Evolutionary conservation across 768 basidiomycete species (phyloP).

Genomic region (Roridomyces roridus): DNA sequence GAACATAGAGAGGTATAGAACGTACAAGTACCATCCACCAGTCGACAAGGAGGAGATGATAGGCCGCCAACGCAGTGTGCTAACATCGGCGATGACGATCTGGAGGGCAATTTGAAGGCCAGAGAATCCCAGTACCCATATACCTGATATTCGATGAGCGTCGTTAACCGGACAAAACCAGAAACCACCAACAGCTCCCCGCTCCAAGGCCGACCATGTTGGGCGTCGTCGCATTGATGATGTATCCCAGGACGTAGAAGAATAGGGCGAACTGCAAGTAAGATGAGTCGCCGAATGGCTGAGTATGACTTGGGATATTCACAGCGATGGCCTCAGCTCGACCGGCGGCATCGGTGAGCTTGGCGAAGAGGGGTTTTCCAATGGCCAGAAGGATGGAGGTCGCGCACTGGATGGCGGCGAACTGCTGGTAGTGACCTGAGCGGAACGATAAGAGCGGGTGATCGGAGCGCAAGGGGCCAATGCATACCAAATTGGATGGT

Average conservation of each 20-base stretch:
- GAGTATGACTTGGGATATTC: background rate
- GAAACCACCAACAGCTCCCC: conserved; percentile 32
- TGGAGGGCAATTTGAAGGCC: conserved; percentile 53
- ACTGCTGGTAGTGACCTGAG: conserved; percentile 23
- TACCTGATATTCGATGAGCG: conserved; percentile 16
- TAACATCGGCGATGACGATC: conserved; percentile 50
- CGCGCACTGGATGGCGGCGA: conserved; percentile 26
- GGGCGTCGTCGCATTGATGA: conserved; percentile 22
- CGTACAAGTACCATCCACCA: conserved; percentile 29
- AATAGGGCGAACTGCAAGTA: conserved; percentile 18
- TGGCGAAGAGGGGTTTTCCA: conserved; percentile 25
- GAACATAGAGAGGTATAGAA: conserved; percentile 42
- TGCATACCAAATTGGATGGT: conserved; percentile 22
- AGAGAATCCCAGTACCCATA: conserved; percentile 30
- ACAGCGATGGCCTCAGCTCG: conserved; percentile 25
- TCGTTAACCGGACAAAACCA: background rate
- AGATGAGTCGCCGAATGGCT: background rate
- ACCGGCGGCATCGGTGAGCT: conserved; percentile 23
- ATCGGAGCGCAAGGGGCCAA: background rate
- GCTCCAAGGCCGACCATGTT: conserved; percentile 30
- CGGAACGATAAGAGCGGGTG: background rate
- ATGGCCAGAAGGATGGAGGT: conserved; percentile 25
- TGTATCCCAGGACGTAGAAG: conserved; percentile 25
- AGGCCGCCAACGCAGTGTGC: conserved; percentile 43
- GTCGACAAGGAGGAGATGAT: conserved; percentile 39